Evolutionary conservation across 352 stramenopile genomes (phyloP), one percentile per base, ranked within the genome.

Genomic region (Peronospora farinosa): DNA sequence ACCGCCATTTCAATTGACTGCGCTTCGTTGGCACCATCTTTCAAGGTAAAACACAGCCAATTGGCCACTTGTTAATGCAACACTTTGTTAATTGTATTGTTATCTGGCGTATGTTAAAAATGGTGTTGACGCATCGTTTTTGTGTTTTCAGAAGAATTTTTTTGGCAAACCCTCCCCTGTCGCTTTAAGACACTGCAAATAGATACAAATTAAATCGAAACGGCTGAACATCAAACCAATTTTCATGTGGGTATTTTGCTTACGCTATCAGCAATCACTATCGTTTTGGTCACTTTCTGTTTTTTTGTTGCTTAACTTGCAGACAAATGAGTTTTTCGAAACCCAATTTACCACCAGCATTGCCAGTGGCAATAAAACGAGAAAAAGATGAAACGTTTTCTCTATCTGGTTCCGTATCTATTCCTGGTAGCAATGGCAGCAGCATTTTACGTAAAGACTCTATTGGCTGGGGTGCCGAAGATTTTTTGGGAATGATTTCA

Each of bases 401-500:
- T 17, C 32, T 65, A 1, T 66, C 64, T 2, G 41, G 31, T 9
- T 72, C 64, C 3, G 67, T 80, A 41, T 65, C 53, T 28, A 66
- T 69, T 40, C 46, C 65, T 21, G 42, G 63, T 47, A 62, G 52
- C 39, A 68, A 48, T 15, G 43, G 52, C 45, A 72, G 52, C 45
- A 72, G 60, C 28, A 63, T 78, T 28, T 66, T 69, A 38, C 78
- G 78, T 47, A 92, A 90, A 62, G 82, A 92, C 63, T 87, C 72
- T 21, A 82, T 92, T 49, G 79, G 79, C 48, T 91, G 79, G 79
- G 78, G 75, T 39, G 76, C 80, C 8, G 82, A 92, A 58, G 82
- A 92, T 63, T 88, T 92, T 31, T 54, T 92, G 30, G 78, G 79
- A 45, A 92, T 92, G 79, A 92, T 92, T 54, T 84, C 73, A 13